Conservation (phyloP, 2,329 filamentous ascomycete genomes). For the Xylariomycetidae sp. region DNA sequence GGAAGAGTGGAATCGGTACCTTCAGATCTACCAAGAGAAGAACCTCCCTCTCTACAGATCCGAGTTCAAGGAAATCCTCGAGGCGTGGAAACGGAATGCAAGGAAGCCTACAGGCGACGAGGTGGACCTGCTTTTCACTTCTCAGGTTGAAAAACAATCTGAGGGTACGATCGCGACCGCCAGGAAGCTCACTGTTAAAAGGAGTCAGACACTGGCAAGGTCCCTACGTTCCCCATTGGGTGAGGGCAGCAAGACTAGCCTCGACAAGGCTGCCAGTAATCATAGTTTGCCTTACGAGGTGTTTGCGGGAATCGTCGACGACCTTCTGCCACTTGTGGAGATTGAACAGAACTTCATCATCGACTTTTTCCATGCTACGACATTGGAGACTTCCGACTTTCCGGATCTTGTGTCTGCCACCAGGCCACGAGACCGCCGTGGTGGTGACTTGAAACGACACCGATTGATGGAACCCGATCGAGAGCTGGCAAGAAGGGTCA, state of each 20-base stretch:
- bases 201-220: conserved; percentile 81
- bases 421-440: conserved; percentile 62
- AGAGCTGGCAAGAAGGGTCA: conserved; percentile 75
- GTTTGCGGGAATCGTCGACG: conserved; percentile 74
- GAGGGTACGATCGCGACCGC: conserved; percentile 71
- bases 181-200: conserved; percentile 87
- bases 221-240: conserved; percentile 64
- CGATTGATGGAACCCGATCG: conserved; percentile 86
- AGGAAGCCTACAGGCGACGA: conserved; percentile 74
- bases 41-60: conserved; percentile 73
- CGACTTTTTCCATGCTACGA: conserved; percentile 96
- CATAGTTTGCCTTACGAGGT: conserved; percentile 73
- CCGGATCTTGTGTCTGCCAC: conserved; percentile 68
- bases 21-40: conserved; percentile 76
- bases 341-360: conserved; percentile 96
- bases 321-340: conserved; percentile 76
- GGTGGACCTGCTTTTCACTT: conserved; percentile 80
- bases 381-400: conserved; percentile 76
- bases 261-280: conserved; percentile 58
- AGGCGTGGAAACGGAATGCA: conserved; percentile 75
- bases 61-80: conserved; percentile 73
- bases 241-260: conserved; percentile 48
- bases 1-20: conserved; percentile 73
- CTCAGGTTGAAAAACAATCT: conserved; percentile 77
- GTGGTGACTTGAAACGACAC: conserved; percentile 67